Evolutionary conservation across 75 land plant genomes (phyloP).

Genomic region (Larix kaempferi): DNA sequence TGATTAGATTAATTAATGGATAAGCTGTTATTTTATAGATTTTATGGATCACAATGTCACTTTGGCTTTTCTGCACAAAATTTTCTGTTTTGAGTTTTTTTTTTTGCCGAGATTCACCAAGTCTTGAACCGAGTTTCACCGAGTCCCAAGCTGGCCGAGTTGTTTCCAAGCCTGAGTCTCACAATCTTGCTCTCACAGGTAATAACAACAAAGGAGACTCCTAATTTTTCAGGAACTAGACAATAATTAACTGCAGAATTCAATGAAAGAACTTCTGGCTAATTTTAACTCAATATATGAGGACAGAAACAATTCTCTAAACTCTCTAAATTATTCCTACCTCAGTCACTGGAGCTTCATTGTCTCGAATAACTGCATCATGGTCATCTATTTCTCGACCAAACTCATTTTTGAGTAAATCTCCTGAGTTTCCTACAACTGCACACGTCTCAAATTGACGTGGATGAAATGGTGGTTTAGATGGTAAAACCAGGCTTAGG

Average conservation of each 20-base stretch:
- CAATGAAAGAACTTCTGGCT: not conserved
- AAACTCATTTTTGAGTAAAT: slow-evolving; percentile 82
- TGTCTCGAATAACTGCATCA: slow-evolving; percentile 92
- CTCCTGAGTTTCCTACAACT: slow-evolving; percentile 96
- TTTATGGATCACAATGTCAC: no score
- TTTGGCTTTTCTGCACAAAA: no score
- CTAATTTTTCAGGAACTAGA: not conserved
- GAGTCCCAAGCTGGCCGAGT: no score
- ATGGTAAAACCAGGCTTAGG: slow-evolving; percentile 69
- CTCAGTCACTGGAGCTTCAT: slow-evolving; percentile 96
- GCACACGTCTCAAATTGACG: slow-evolving; percentile 88
- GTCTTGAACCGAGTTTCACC: no score
- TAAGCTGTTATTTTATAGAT: no score
- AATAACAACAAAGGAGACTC: not conserved
- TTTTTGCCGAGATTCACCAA: no score
- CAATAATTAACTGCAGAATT: not conserved
- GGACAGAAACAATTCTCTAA: not conserved
- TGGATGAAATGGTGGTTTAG: slow-evolving; percentile 86
- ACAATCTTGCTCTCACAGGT: no score
- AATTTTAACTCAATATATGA: not conserved
- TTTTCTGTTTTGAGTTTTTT: no score
- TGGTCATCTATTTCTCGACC: slow-evolving; percentile 90
- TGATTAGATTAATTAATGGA: no score
- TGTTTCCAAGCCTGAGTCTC: no score
- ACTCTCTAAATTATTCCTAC: slow-evolving; percentile 20